These are phyloP conservation scores for Aspergillus quadrilineatus DNA, from an alignment of 2,329 filamentous ascomycete species.

Conservation along the genomic window DNA sequence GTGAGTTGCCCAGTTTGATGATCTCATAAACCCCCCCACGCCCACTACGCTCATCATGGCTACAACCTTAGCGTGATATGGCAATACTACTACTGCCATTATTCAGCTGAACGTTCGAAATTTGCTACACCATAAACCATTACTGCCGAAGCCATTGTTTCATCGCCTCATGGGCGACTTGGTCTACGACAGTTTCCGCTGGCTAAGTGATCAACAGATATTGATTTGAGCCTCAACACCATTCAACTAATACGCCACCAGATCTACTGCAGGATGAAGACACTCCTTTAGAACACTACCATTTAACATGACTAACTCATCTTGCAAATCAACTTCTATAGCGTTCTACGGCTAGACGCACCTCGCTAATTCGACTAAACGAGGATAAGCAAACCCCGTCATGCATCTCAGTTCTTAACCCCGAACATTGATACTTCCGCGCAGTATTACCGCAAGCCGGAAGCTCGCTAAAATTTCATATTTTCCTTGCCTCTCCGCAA, in stretches of 20 bases:
- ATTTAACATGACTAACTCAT: constrained; percentile 64
- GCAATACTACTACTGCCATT: too few species aligned
- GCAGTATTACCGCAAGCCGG: constrained; percentile 85
- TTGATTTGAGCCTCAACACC: constrained; percentile 60
- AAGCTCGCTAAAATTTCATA: constrained; percentile 82
- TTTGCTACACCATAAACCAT: too few species aligned
- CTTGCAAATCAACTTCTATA: constrained; percentile 41
- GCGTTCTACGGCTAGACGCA: constrained; percentile 43
- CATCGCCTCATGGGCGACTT: constrained; percentile 47
- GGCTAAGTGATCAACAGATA: constrained; percentile 72
- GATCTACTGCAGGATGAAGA: constrained; percentile 34
- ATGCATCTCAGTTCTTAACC: constrained; percentile 53
- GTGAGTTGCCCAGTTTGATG: too few species aligned
- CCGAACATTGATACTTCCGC: constrained; percentile 67
- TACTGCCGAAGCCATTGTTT: too few species aligned
- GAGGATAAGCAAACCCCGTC: constrained; percentile 53
- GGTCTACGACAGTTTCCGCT: constrained; percentile 67
- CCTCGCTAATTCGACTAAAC: constrained; percentile 41
- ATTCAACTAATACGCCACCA: constrained; percentile 59
- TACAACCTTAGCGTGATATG: too few species aligned
- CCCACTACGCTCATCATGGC: too few species aligned
- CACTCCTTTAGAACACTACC: constrained; percentile 71
- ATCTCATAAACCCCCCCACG: too few species aligned
- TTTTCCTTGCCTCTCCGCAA: constrained; percentile 83
- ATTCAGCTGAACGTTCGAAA: too few species aligned